Conservation (phyloP, 352 stramenopile genomes). For the Globisporangium cystogenes region DNA sequence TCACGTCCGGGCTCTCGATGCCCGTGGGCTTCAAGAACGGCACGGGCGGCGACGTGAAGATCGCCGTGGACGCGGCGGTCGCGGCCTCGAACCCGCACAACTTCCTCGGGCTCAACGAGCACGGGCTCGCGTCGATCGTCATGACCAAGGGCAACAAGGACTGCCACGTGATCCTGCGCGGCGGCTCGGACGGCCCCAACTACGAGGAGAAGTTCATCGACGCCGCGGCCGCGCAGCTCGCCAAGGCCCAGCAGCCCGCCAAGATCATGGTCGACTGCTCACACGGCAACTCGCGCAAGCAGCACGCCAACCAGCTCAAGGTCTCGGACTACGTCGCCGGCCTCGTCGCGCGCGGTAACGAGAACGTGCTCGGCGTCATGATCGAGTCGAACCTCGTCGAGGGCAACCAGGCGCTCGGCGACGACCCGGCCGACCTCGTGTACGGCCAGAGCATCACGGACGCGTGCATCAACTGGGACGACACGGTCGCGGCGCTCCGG, state of each 20-base stretch:
- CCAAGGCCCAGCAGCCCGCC: slow-evolving; percentile 55
- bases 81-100: slow-evolving; percentile 79
- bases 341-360: slow-evolving; percentile 56
- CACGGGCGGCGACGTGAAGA: slow-evolving; percentile 78
- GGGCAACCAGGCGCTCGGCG: slow-evolving; percentile 75
- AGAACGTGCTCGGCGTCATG: slow-evolving; percentile 80
- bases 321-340: slow-evolving; percentile 63
- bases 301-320: slow-evolving; percentile 63
- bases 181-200: slow-evolving; percentile 72
- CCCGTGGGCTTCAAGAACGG: slow-evolving; percentile 91
- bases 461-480: slow-evolving; percentile 81
- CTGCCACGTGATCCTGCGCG: slow-evolving; percentile 83
- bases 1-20: slow-evolving; percentile 87
- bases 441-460: slow-evolving; percentile 88
- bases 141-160: slow-evolving; percentile 83
- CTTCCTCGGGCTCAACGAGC: slow-evolving; percentile 85
- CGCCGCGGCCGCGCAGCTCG: slow-evolving; percentile 46
- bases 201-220: slow-evolving; percentile 74
- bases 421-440: slow-evolving; percentile 61
- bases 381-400: slow-evolving; percentile 87
- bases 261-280: slow-evolving; percentile 89
- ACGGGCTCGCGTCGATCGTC: slow-evolving; percentile 84
- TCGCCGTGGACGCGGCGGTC: slow-evolving; percentile 82
- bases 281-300: slow-evolving; percentile 51
- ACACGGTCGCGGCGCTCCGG: slow-evolving; percentile 61